A percentile compares a stretch with the other conserved stretches of the same genome.
phyloP scores from a whole-genome alignment of 2,329 filamentous ascomycete species.

The Penicillium thymicola region DNA sequence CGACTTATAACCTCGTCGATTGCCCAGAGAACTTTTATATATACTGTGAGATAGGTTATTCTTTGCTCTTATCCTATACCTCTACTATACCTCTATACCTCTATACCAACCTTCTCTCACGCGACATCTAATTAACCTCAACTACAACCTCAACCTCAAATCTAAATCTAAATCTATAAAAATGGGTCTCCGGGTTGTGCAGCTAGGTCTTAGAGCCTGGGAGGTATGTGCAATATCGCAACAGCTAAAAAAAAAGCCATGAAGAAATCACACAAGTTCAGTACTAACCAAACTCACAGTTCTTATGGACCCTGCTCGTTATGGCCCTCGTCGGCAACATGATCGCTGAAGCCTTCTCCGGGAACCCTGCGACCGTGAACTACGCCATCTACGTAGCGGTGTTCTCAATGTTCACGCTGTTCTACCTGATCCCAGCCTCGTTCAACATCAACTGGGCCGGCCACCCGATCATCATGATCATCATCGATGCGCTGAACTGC shows the following conservation, averaged over 20 bases:
- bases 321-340: constrained; percentile 63
- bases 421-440: constrained; percentile 48
- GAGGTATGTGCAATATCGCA: constrained; percentile 24
- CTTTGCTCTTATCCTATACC: background rate
- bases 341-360: constrained; percentile 51
- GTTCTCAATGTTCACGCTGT: constrained; percentile 48
- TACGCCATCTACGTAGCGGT: constrained; percentile 50
- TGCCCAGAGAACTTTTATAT: constrained; percentile 1
- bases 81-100: background rate
- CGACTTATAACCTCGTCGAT: constrained; percentile 25
- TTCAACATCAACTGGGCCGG: constrained; percentile 40
- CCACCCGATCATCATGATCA: constrained; percentile 44
- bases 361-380: constrained; percentile 58
- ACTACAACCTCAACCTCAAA: background rate
- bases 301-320: constrained; percentile 58
- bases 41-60: background rate
- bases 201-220: constrained; percentile 33
- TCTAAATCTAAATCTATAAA: constrained; percentile 4
- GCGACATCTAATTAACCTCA: constrained; percentile 3
- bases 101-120: background rate
- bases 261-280: background rate
- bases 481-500: constrained; percentile 47
- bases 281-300: constrained; percentile 39
- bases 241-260: background rate
- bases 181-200: constrained; percentile 29